Conservation (phyloP, 2,329 filamentous ascomycete species). For the Alternaria sp. region DNA sequence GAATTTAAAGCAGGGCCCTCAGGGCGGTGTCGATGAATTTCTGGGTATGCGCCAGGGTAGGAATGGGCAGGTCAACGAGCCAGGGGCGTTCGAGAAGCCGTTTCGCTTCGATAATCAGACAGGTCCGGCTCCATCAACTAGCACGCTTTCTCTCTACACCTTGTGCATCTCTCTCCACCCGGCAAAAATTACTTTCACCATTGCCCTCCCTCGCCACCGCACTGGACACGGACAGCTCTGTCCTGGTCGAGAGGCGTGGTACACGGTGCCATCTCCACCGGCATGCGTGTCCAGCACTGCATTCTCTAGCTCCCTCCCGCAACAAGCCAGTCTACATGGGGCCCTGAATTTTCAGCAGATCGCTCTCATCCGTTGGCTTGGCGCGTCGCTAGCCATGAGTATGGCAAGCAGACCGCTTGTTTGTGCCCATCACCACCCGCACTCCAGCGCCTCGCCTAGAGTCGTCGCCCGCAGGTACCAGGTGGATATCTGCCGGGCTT, state of each 20-base stretch:
- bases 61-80: conserved; percentile 16
- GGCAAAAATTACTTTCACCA: conserved; percentile 15
- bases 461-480: conserved; percentile 12
- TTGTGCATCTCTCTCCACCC: conserved; percentile 18
- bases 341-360: conserved; percentile 27
- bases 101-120: conserved; percentile 16
- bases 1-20: conserved; percentile 23
- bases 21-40: conserved; percentile 34
- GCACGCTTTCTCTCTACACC: conserved; percentile 9
- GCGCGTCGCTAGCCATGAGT: conserved; percentile 18
- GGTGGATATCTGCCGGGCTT: conserved; percentile 10
- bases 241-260: conserved; percentile 9
- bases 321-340: conserved; percentile 17
- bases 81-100: conserved; percentile 25
- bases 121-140: conserved; percentile 23
- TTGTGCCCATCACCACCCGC: conserved; percentile 28
- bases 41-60: conserved; percentile 22
- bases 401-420: conserved; percentile 40
- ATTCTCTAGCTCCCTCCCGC: conserved; percentile 12
- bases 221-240: conserved; percentile 25
- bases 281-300: conserved; percentile 5
- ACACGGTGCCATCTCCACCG: conserved; percentile 12
- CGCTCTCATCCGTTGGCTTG: conserved; percentile 26
- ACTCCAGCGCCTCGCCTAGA: conserved; percentile 22
- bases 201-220: conserved; percentile 28